Evolutionary conservation across 257 asterid genomes (phyloP), one percentile per base, ranked within the genome.

Genomic region (Solanum sitiens): DNA sequence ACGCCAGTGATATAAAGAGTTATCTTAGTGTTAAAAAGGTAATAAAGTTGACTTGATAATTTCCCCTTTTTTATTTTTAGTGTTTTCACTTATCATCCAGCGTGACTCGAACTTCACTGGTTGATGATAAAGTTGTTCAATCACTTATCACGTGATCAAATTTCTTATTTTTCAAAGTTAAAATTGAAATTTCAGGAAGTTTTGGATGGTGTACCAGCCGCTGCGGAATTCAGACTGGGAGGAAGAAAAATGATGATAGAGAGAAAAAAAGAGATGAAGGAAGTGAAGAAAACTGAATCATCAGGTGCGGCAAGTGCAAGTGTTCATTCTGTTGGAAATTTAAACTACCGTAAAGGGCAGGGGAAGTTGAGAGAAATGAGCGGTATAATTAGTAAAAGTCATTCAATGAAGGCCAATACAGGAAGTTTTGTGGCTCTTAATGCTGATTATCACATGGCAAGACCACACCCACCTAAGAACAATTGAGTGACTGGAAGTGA

Each of bases 391-490:
- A 74, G 61, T 80, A 53, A 20, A 61, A 10, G 11, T 11, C 68
- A 72, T 67, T 85, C 21, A 10, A 3, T 30, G 88, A 91, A 91
- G 86, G 86, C 86, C 74, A 91, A 89, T 79, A 37, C 63, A 82
- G 91, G 90, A 1, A 79, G 88, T 86, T 87, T 90, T 32, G 89
- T 90, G 91, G 95, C 92, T 89, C 90, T 93, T 14, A 90, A 90
- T 87, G 91, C 93, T 59, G 98, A 95, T 92, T 95, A 95, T 91
- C 94, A 91, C 44, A 47, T 92, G 59, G 90, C 97, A 23, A 92
- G 86, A 85, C 83, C 94, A 2, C 98, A 95, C 45, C 98, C 98
- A 37, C 97, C 98, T 47, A 91, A 86, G 91, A 93, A 94, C 87
- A 94, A 94, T 37, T 37, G 39, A 33, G 3, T 33, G 35, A 33